Conservation (phyloP, 2,329 filamentous ascomycete genomes). For the Ceratocystis albifundus region DNA sequence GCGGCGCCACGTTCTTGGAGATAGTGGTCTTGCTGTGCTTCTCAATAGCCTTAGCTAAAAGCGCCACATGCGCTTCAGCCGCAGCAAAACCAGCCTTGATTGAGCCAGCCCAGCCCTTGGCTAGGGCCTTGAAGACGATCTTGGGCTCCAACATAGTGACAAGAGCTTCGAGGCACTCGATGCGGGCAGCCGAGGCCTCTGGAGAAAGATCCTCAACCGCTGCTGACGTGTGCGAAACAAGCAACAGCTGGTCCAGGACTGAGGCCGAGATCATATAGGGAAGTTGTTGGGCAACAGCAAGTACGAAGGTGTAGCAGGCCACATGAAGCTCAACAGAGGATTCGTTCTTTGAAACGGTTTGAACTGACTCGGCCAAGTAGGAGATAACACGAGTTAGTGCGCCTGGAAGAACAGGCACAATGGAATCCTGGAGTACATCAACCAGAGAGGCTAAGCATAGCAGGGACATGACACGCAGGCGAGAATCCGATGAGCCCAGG, state of each 20-base stretch:
- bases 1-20: slow-evolving; percentile 57
- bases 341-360: slow-evolving; percentile 34
- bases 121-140: slow-evolving; percentile 61
- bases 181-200: slow-evolving; percentile 52
- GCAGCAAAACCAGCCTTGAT: slow-evolving; percentile 50
- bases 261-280: slow-evolving; percentile 77
- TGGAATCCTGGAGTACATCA: slow-evolving; percentile 74
- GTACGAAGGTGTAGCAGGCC: slow-evolving; percentile 69
- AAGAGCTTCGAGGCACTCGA: slow-evolving; percentile 59
- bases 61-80: slow-evolving; percentile 54
- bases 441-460: slow-evolving; percentile 81
- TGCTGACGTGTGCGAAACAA: slow-evolving; percentile 61
- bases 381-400: slow-evolving; percentile 60
- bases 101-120: slow-evolving; percentile 60
- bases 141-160: slow-evolving; percentile 68
- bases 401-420: slow-evolving; percentile 69
- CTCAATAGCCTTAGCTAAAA: slow-evolving; percentile 61
- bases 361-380: slow-evolving; percentile 56
- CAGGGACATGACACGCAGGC: slow-evolving; percentile 70
- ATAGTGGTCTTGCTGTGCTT: slow-evolving; percentile 67
- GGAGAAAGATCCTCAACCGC: slow-evolving; percentile 44
- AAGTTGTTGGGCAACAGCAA: slow-evolving; percentile 66
- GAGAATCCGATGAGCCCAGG: slow-evolving; percentile 60
- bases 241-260: slow-evolving; percentile 60
- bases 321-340: slow-evolving; percentile 60